Conservation (phyloP, 2,329 filamentous ascomycete genomes). For the Stemphylium beticola region DNA sequence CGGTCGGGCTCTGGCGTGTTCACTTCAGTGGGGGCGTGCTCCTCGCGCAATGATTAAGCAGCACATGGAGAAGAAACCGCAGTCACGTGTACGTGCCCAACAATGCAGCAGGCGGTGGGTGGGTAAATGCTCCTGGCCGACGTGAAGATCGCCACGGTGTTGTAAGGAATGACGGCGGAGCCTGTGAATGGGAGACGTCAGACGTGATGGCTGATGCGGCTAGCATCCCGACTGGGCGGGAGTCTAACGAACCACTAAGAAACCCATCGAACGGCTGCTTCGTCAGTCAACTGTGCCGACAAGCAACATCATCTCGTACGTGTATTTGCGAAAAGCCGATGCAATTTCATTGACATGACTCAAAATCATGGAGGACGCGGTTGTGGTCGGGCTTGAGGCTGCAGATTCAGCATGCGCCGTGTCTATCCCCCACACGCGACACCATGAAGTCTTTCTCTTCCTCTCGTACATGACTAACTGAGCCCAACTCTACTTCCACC, state of each 20-base stretch:
- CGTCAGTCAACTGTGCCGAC: constrained; percentile 6
- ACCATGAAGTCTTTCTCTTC: constrained; percentile 1
- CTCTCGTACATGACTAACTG: not conserved
- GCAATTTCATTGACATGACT: not conserved
- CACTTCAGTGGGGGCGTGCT: constrained; percentile 38
- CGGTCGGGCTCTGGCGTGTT: constrained; percentile 20
- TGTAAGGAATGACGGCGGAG: constrained; percentile 24
- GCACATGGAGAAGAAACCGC: constrained; percentile 34
- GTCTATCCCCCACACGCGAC: constrained; percentile 15
- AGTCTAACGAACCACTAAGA: constrained; percentile 17
- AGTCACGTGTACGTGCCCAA: constrained; percentile 13
- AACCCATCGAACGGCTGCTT: constrained; percentile 4
- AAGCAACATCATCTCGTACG: too few relatives aligned
- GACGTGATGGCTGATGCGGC: constrained; percentile 25
- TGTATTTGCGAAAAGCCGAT: too few relatives aligned
- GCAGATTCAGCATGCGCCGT: not conserved
- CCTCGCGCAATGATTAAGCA: constrained; percentile 32
- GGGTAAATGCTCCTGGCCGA: constrained; percentile 13
- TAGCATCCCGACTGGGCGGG: constrained; percentile 29
- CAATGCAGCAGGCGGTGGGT: constrained; percentile 10
- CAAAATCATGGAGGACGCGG: not conserved
- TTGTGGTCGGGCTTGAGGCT: not conserved
- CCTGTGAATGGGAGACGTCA: constrained; percentile 31
- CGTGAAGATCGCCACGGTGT: constrained; percentile 27
- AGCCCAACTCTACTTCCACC: not conserved